These are phyloP conservation scores for Hibiscus tridactylites DNA, from an alignment of 345 rosid species.

Conservation along the genomic window DNA sequence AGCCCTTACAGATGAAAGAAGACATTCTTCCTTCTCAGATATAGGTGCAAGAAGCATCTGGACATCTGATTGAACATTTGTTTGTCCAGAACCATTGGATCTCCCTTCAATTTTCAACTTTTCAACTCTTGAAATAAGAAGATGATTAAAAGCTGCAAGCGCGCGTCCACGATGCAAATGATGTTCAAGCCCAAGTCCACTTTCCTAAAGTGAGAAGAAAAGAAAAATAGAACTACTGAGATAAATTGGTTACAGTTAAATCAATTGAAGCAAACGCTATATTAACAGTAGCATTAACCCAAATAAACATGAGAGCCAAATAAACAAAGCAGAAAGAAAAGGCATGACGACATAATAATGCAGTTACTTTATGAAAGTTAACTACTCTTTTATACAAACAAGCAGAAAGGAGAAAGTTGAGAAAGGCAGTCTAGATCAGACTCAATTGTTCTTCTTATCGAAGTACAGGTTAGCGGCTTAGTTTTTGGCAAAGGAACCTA, in stretches of 20 bases:
- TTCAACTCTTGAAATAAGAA: constrained; percentile 63
- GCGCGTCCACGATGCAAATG: constrained; percentile 97
- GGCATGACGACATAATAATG: not conserved
- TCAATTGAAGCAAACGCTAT: not conserved
- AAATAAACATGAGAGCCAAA: not conserved
- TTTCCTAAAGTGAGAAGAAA: constrained; percentile 45
- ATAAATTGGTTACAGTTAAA: not conserved
- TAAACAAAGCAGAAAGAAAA: not conserved
- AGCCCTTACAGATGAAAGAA: constrained; percentile 75
- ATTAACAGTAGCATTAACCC: not conserved
- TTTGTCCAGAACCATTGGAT: constrained; percentile 47
- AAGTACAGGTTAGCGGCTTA: too few species aligned
- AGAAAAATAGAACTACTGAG: constrained; percentile 1
- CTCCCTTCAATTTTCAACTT: constrained; percentile 58
- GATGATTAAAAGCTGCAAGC: constrained; percentile 82
- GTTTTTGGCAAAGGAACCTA: too few species aligned
- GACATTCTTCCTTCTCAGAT: constrained; percentile 51
- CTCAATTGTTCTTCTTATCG: too few species aligned
- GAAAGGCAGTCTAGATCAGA: too few species aligned
- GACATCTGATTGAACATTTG: constrained; percentile 77
- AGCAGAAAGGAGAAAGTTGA: not conserved
- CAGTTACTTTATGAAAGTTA: not conserved
- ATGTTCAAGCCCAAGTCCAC: constrained; percentile 80
- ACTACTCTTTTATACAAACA: not conserved
- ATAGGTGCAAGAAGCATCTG: constrained; percentile 84